Evolutionary conservation across 2,329 filamentous ascomycete genomes (phyloP).

Genomic region (Trichophyton rubrum): DNA sequence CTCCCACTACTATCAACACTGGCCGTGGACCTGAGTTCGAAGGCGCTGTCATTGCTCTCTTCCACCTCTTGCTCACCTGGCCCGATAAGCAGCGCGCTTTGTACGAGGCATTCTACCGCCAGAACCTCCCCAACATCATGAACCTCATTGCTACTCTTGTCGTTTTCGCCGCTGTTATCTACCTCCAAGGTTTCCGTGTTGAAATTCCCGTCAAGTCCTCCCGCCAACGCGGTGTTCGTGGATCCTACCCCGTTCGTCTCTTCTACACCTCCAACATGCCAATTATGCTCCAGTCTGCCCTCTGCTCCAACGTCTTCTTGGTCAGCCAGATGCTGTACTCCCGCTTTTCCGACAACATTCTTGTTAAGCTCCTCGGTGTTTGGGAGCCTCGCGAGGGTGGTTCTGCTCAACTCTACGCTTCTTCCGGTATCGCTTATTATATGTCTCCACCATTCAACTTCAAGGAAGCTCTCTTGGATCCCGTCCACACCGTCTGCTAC

Average conservation of each 20-base stretch:
- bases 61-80: slow-evolving; percentile 52
- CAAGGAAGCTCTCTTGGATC: slow-evolving; percentile 90
- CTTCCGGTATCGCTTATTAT: slow-evolving; percentile 94
- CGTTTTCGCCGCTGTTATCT: slow-evolving; percentile 96
- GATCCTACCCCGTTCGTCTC: slow-evolving; percentile 93
- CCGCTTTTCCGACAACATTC: slow-evolving; percentile 95
- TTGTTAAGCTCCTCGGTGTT: slow-evolving; percentile 92
- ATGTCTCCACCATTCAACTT: slow-evolving; percentile 98
- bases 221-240: slow-evolving; percentile 95
- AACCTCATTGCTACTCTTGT: slow-evolving; percentile 86
- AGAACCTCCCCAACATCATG: slow-evolving; percentile 99
- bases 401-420: slow-evolving; percentile 85
- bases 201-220: slow-evolving; percentile 99
- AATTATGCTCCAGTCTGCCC: slow-evolving; percentile 98
- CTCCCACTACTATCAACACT: slow-evolving; percentile 97
- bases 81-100: slow-evolving; percentile 98
- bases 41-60: slow-evolving; percentile 15
- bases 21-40: slow-evolving; percentile 83
- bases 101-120: slow-evolving; percentile 96
- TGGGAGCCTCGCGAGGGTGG: slow-evolving; percentile 91
- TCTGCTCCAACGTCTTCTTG: slow-evolving; percentile 98
- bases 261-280: slow-evolving; percentile 99
- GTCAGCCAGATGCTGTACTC: slow-evolving; percentile 99
- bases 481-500: slow-evolving; percentile 91
- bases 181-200: slow-evolving; percentile 97